phyloP scores from a whole-genome alignment of 1,284 basidiomycete species.

The Vanrija sp. region DNA sequence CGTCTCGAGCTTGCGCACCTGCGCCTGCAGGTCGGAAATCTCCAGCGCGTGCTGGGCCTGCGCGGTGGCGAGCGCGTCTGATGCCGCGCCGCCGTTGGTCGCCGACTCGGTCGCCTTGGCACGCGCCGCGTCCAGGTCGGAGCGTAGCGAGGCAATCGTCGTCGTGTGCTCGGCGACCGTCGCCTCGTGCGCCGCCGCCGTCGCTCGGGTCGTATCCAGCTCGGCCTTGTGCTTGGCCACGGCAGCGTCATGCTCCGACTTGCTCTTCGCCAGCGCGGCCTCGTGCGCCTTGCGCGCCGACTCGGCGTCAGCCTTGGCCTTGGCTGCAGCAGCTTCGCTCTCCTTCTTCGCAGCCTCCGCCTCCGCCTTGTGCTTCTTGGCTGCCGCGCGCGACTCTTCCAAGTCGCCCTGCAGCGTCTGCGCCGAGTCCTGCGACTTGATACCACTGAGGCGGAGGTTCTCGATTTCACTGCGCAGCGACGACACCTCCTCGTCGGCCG shows the following conservation, averaged over 20 bases:
- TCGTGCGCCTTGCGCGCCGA: neutral
- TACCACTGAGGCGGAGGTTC: neutral
- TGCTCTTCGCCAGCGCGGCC: neutral
- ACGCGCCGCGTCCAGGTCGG: neutral
- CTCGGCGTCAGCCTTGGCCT: neutral
- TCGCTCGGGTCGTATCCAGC: constrained; percentile 2
- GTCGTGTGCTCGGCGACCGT: constrained; percentile 1
- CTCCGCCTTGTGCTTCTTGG: constrained; percentile 2
- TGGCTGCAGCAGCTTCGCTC: constrained; percentile 6
- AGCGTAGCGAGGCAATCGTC: neutral
- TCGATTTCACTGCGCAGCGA: neutral
- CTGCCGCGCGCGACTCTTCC: neutral
- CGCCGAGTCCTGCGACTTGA: too few species aligned
- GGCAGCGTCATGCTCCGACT: constrained; percentile 1
- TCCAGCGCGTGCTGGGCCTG: constrained; percentile 71
- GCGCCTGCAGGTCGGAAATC: constrained; percentile 68
- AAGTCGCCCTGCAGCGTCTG: constrained; percentile 3
- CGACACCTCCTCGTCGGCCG: neutral
- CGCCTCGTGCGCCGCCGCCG: constrained; percentile 2
- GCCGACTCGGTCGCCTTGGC: neutral
- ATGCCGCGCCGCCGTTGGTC: neutral
- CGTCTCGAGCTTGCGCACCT: constrained; percentile 68
- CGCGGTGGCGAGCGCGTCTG: constrained; percentile 8
- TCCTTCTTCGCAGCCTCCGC: constrained; percentile 3
- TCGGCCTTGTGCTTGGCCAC: constrained; percentile 4